These are phyloP conservation scores for Quercus variabilis DNA, from an alignment of 306 rosid species.

Conservation along the genomic window DNA sequence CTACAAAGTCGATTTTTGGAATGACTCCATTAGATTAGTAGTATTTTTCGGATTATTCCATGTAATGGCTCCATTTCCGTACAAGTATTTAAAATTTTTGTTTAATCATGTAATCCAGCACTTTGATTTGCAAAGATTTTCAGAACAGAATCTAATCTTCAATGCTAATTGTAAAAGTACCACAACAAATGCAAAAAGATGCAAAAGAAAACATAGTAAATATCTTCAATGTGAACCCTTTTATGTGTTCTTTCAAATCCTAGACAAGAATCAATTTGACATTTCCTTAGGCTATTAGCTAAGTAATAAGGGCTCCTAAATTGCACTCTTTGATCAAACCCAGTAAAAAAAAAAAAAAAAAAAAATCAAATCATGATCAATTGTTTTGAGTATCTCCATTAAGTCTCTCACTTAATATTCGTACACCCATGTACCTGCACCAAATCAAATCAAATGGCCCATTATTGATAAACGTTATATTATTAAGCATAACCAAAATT, in stretches of 20 bases:
- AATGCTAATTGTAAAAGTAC: neutral
- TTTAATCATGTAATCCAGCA: too few relatives aligned
- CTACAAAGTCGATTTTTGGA: too few relatives aligned
- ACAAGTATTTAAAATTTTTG: too few relatives aligned
- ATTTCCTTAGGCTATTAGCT: neutral
- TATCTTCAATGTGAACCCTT: neutral
- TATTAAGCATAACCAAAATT: too few relatives aligned
- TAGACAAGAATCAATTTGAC: neutral
- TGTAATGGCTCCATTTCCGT: too few relatives aligned
- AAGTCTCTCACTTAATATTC: slow-evolving; percentile 55
- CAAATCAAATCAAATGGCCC: neutral
- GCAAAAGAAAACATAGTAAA: neutral
- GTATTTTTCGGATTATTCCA: too few relatives aligned
- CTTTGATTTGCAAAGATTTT: too few relatives aligned
- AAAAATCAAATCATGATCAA: neutral
- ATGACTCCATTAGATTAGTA: too few relatives aligned
- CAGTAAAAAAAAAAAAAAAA: neutral
- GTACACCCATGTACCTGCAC: slow-evolving; percentile 74
- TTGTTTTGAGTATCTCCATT: neutral
- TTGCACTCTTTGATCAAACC: neutral
- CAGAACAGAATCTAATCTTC: neutral
- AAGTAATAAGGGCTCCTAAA: neutral
- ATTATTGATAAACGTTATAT: neutral
- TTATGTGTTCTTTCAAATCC: neutral
- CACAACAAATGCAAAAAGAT: neutral